Evolutionary conservation across 331 rosid genomes (phyloP).

Genomic region (Malus hybrid): DNA sequence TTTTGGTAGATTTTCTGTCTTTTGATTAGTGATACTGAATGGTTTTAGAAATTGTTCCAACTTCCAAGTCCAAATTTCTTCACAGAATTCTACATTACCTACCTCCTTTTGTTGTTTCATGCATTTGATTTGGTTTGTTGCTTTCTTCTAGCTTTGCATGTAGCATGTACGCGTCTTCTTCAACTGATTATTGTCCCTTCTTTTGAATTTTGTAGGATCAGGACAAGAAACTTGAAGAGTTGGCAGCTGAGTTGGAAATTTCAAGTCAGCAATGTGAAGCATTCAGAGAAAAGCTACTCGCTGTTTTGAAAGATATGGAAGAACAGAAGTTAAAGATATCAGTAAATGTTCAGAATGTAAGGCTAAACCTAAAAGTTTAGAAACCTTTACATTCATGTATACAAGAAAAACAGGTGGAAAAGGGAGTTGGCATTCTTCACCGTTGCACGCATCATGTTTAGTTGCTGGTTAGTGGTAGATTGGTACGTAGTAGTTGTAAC

Average conservation of each 20-base stretch:
- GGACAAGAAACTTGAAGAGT: slow-evolving; percentile 23
- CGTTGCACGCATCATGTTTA: too few relatives aligned
- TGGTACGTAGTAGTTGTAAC: too few relatives aligned
- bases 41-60: not conserved
- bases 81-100: not conserved
- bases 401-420: not conserved
- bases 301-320: slow-evolving; percentile 35
- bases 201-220: slow-evolving; percentile 20
- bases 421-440: not conserved
- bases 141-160: not conserved
- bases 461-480: too few relatives aligned
- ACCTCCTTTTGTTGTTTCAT: not conserved
- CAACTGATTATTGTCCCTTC: not conserved
- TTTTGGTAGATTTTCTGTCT: too few relatives aligned
- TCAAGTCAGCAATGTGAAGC: slow-evolving; percentile 37
- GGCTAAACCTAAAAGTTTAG: slow-evolving; percentile 24
- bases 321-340: slow-evolving; percentile 33
- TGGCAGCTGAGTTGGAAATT: slow-evolving; percentile 21
- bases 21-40: not conserved
- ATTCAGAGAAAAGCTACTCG: slow-evolving; percentile 24
- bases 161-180: not conserved
- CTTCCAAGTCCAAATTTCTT: not conserved
- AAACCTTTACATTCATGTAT: not conserved
- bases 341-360: slow-evolving; percentile 29
- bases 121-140: not conserved